Conservation (phyloP, 2,329 filamentous ascomycete species). For the Gliomastix tumulicola region DNA sequence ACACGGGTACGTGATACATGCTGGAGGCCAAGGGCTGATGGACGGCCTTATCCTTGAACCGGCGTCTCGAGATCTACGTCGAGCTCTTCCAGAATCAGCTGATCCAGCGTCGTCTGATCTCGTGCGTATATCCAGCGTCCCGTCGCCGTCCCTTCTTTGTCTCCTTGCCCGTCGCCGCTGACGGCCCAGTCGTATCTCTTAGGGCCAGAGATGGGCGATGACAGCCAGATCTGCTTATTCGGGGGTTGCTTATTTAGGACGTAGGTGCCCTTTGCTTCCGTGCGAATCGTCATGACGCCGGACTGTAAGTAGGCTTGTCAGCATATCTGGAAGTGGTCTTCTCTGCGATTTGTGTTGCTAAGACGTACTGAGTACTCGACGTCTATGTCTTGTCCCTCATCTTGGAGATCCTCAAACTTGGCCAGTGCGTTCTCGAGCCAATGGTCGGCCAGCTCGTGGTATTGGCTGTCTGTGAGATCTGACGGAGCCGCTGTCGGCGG, state of each 20-base stretch:
- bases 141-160: conserved; percentile 68
- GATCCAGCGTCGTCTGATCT: conserved; percentile 69
- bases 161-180: conserved; percentile 57
- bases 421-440: conserved; percentile 57
- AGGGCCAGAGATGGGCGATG: conserved; percentile 81
- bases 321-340: conserved; percentile 5
- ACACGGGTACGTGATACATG: no score
- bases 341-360: background rate
- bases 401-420: conserved; percentile 67
- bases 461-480: conserved; percentile 62
- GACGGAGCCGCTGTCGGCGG: conserved; percentile 40
- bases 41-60: conserved; percentile 14
- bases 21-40: no score
- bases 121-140: conserved; percentile 85
- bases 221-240: conserved; percentile 97
- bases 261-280: conserved; percentile 69
- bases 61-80: conserved; percentile 50
- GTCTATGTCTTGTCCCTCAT: conserved; percentile 69
- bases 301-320: conserved; percentile 59
- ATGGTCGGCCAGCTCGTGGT: conserved; percentile 69
- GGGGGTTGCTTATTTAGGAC: conserved; percentile 98
- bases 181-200: conserved; percentile 92
- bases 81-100: conserved; percentile 70
- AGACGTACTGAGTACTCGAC: conserved; percentile 77
- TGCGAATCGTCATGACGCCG: conserved; percentile 73